Evolutionary conservation across 2,329 filamentous ascomycete species (phyloP), one percentile per base, ranked within the genome.

Genomic region (Xylaria sp.): DNA sequence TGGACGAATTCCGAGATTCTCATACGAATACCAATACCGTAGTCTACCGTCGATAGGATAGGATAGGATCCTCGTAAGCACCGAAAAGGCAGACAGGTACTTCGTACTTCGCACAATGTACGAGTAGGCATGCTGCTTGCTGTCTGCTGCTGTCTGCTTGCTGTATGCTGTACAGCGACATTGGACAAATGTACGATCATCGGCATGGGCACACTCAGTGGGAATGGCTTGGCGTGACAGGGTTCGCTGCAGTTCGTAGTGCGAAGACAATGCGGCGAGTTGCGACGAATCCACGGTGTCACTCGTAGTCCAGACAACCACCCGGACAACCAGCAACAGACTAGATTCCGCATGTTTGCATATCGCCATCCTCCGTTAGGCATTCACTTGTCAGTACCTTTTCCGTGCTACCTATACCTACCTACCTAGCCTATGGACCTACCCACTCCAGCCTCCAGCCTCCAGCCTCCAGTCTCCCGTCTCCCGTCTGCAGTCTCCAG

Each of bases 191-290:
- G 49, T 35, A 51, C 23, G 49, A 51, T 51, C 49, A 51, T 51
- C 49, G 49, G 49, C 49, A 51, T 51, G 49, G 23, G n/a, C 11
- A 13, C 9, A 46, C 11, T 13, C 13, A 30, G 23, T 50, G 48
- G 7, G 13, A 35, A 13, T 5, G 23, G 23, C 49, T 51, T 51
- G 49, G 49, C 49, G 49, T 23, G 10, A 35, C 49, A 51, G 49
- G 23, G 49, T 51, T 51, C 47, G 47, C 49, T 51, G 54, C 54
- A 48, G 44, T 55, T 49, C 30, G 54, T 55, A 7, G 23, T n/a
- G 47, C 8, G n/a, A 42, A 56, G 34, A 51, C 44, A 50, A 42
- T 37, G 34, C 23, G 37, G 53, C 23, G 42, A 30, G 23, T 30
- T 30, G 46, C 52, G 37, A 56, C 37, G 37, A 52, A 6, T 56